Evolutionary conservation across 805 yeast species (phyloP).

Genomic region (Komagataella populi): DNA sequence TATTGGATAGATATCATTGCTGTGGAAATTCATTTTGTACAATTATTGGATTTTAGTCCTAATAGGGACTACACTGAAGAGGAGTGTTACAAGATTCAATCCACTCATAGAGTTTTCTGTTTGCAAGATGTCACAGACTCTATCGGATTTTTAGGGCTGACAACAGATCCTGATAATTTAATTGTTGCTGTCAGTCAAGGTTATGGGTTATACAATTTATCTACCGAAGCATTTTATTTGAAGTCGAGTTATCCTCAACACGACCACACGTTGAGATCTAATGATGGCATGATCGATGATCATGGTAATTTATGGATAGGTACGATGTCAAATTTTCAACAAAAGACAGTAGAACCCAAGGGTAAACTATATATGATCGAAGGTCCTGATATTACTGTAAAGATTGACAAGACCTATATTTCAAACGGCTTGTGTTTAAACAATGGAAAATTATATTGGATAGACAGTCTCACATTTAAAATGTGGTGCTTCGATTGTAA

Average conservation of each 20-base stretch:
- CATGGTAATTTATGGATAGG: constrained; percentile 74
- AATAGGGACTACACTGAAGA: constrained; percentile 10
- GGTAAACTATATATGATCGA: constrained; percentile 41
- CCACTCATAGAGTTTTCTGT: constrained; percentile 23
- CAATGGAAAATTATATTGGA: constrained; percentile 30
- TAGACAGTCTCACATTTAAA: constrained; percentile 34
- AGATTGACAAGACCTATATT: constrained; percentile 29
- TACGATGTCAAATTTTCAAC: constrained; percentile 39
- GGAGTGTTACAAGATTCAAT: constrained; percentile 9
- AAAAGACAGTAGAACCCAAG: constrained; percentile 20
- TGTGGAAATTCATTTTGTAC: constrained; percentile 25
- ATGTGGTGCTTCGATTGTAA: constrained; percentile 36
- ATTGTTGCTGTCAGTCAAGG: constrained; percentile 57
- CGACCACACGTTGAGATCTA: constrained; percentile 39
- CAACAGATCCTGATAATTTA: constrained; percentile 37
- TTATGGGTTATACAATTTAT: constrained; percentile 38
- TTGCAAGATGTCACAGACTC: constrained; percentile 24
- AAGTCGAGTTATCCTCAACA: constrained; percentile 24
- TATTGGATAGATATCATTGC: constrained; percentile 33
- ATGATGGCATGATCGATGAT: constrained; percentile 75
- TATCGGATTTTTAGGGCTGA: constrained; percentile 64
- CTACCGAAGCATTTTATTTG: constrained; percentile 21
- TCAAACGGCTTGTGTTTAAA: constrained; percentile 67
- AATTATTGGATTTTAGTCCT: constrained; percentile 6
- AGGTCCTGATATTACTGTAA: constrained; percentile 13